Evolutionary conservation across 805 yeast species (phyloP), one percentile per base, ranked within the genome.

Genomic region (Metschnikowia sp.): DNA sequence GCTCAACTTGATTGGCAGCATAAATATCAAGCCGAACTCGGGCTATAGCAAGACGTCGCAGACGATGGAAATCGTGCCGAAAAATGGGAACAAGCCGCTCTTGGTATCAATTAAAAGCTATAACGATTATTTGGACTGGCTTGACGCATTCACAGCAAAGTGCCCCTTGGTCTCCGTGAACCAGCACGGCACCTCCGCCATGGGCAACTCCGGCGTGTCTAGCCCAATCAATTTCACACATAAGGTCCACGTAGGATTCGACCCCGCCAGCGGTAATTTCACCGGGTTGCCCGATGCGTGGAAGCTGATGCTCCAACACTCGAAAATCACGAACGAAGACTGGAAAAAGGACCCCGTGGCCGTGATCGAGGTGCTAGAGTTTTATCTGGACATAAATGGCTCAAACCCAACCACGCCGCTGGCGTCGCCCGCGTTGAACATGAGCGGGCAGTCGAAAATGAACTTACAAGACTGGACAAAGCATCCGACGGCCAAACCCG

Each of bases 141-240:
- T 91, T 46, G 97, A 91, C 66, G 85, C 89, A 10, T 88, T 91
- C 52, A 82, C 84, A 49, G 79, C 88, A 12, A 84, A 84, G 63
- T 84, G 89, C 56, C 91, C 91, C 1, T 69, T 78, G 69, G 78
- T 81, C 22, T 65, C 64, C 41, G 68, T 68, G 37, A 70, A 68
- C 40, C 61, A 57, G 43, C 57, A 54, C 29, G 55, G 54, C 29
- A 19, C 52, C 4, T 42, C 57, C 2, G 48, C 56, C 26, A 40
- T 51, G 43, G 71, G 67, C 22, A 56, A 71, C 61, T 68, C 76
- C 3, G 74, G 70, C 8, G 97, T 94, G 10, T 90, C 97, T 3
- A 84, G 83, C 35, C 99, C 99, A 8, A 88, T 92, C 13, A 91
- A 92, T 65, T 92, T 92, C 65, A 89, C 96, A 10, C 99, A 95